Conservation (phyloP, 306 rosid species). For the Arachis stenosperma region DNA sequence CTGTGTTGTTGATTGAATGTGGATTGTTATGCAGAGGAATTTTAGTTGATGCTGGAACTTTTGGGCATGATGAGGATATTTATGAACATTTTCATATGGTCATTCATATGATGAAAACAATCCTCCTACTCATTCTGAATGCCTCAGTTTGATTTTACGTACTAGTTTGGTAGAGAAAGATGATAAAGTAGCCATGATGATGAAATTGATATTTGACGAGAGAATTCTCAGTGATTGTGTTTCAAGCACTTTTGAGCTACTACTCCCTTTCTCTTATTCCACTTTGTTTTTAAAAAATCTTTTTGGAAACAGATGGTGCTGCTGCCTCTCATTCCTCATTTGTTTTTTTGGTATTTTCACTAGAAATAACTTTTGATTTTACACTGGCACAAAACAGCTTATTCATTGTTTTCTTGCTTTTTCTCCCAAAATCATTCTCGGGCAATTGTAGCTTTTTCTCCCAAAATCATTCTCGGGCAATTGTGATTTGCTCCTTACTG, state of each 20-base stretch:
- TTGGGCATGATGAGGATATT: conserved; percentile 60
- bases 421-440: background rate
- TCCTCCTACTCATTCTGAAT: conserved; percentile 96
- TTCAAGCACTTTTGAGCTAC: conserved; percentile 96
- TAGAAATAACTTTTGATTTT: no score
- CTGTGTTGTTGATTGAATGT: background rate
- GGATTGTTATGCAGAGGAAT: background rate
- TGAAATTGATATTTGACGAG: conserved; percentile 23
- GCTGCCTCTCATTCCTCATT: background rate
- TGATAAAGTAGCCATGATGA: conserved; percentile 63
- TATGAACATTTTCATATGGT: conserved; percentile 41
- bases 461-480: no score
- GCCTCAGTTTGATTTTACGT: conserved; percentile 2
- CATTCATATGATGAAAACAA: conserved; percentile 46
- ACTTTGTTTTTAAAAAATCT: background rate
- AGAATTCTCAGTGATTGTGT: conserved; percentile 54
- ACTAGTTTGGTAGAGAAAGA: background rate
- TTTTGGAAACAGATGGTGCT: background rate
- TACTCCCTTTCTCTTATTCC: conserved; percentile 21
- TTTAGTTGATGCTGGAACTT: no score
- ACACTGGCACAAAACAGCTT: no score
- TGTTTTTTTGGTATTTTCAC: background rate
- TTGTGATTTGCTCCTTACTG: no score
- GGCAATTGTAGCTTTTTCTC: background rate
- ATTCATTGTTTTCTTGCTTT: background rate